Evolutionary conservation across 495 filamentous ascomycete genomes (phyloP), one percentile per base, ranked within the genome.

Genomic region (Tuber magnatum): DNA sequence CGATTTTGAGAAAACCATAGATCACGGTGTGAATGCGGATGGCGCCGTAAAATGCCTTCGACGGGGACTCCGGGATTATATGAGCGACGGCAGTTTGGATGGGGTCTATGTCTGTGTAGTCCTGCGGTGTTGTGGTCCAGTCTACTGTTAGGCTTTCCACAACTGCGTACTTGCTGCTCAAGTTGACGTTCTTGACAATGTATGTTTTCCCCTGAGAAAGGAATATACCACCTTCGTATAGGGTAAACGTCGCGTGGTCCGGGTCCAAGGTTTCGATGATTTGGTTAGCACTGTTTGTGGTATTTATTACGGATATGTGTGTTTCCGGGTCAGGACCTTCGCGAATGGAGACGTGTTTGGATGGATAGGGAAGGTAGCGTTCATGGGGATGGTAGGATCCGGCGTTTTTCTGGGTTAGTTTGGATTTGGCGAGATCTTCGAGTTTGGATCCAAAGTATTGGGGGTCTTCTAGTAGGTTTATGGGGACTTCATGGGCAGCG

Each of bases 181-280:
- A 90, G 81, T 90, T 91, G 82, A 98, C 92, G 80, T 97, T 93
- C 79, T 92, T 91, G 73, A 99, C 91, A 2, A 99, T 88, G 83
- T 97, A 99, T 3, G 90, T 95, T 74, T 89, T 88, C 73, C 95
- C 95, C 86, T 97, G 94, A 83, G 98, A 96, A 9, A 98, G 88
- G 87, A 97, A 99, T 77, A 99, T 97, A 73, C 92, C 95, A 41
- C 96, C 95, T 86, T 98, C 94, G 82, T 98, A 98, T 78, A 98
- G 89, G 61, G 93, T 96, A 84, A 98, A 97, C 84, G 93, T 93
- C 3, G 96, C 95, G 28, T 96, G 90, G 9, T 93, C 95, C 24
- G 93, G 93, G 83, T 98, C 95, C n/a, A 98, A 88, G 83, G 97
- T 93, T 86, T 99, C 95, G 6, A 99, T 88, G 8, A 99, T 90